Base-by-base conservation (phyloP, 2,329 filamentous ascomycete species). In the Bertia moriformis region DNA sequence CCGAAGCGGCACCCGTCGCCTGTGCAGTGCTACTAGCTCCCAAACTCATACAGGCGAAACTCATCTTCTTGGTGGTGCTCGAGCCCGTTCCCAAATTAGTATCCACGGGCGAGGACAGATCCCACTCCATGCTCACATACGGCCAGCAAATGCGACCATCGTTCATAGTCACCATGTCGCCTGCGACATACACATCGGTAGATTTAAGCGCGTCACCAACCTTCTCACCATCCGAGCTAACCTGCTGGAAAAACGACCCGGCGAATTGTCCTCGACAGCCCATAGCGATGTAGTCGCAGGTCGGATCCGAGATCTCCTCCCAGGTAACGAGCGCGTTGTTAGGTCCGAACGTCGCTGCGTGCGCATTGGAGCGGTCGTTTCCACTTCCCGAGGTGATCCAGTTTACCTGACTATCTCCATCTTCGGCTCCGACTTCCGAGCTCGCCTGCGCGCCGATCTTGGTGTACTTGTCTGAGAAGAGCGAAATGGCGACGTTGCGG, bases 131-230 rank as follows among this genome's bases (percentile, higher is more conserved):
- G 50, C 59, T 59, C 39, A 73, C 67, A 44, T 73, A 75, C 18
- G 71, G 71, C 71, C 70, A 78, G 61, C 73, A 78, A 47, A 78
- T 61, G 37, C 67, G 61, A 17, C 67, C 68, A 43, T 73, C 68
- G n/a, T 55, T 47, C 59, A 73, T 67, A 20, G 68, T 73, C 10
- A 73, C 71, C 62, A 78, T 74, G 47, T 78, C 73, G 29, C 73
- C 73, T 4, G 72, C 68, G 36, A 78, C 69, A 46, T 63, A 73
- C n/a, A 67, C 65, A 49, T 74, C 61, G 12, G 52, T 61, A n/a
- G 61, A 64, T 40, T 58, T 60, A 42, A 75, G 48, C 1, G 67
- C 54, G 14, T 61, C 55, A 15, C 71, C 73, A 24, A 74, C 56
- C 49, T 64, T 70, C 39, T 60, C 54, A 2, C 73, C 73, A 12